Evolutionary conservation across 2,329 filamentous ascomycete species (phyloP).

Genomic region (Fusarium xylarioides): DNA sequence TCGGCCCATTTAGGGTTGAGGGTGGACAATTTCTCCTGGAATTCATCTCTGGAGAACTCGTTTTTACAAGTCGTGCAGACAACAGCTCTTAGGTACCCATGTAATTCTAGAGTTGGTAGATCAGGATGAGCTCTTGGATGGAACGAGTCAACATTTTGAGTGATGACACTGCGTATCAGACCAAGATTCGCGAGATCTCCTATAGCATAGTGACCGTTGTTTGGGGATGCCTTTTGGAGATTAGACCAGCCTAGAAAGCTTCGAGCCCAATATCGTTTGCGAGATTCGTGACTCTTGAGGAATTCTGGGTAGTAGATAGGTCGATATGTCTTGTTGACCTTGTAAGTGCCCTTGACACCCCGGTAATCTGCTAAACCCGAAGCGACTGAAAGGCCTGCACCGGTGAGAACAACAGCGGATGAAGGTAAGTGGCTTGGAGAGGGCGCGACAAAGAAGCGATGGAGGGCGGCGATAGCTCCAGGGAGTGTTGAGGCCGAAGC

Average conservation of each 20-base stretch:
- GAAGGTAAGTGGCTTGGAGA: constrained; percentile 59
- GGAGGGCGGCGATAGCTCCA: constrained; percentile 80
- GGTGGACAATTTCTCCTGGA: constrained; percentile 77
- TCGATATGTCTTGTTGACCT: constrained; percentile 86
- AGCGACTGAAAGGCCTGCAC: constrained; percentile 91
- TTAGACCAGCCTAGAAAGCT: constrained; percentile 94
- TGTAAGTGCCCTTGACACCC: constrained; percentile 89
- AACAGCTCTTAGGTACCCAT: constrained; percentile 86
- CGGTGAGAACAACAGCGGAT: constrained; percentile 68
- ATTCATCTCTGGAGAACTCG: constrained; percentile 74
- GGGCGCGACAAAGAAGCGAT: constrained; percentile 75
- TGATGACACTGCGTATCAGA: constrained; percentile 79
- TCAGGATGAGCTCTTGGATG: constrained; percentile 80
- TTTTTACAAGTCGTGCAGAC: constrained; percentile 82
- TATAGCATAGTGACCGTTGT: constrained; percentile 81
- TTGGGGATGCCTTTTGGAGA: constrained; percentile 80
- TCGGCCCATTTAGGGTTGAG: constrained; percentile 89
- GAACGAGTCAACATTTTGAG: constrained; percentile 97
- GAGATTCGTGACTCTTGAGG: constrained; percentile 77
- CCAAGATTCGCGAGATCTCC: constrained; percentile 76
- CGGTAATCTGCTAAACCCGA: constrained; percentile 94
- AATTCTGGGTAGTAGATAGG: constrained; percentile 97
- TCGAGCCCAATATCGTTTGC: constrained; percentile 95
- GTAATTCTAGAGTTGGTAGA: constrained; percentile 82
- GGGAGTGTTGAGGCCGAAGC: constrained; percentile 72